Conservation (phyloP, 441 rosid species). For the Adansonia madagascariensis region DNA sequence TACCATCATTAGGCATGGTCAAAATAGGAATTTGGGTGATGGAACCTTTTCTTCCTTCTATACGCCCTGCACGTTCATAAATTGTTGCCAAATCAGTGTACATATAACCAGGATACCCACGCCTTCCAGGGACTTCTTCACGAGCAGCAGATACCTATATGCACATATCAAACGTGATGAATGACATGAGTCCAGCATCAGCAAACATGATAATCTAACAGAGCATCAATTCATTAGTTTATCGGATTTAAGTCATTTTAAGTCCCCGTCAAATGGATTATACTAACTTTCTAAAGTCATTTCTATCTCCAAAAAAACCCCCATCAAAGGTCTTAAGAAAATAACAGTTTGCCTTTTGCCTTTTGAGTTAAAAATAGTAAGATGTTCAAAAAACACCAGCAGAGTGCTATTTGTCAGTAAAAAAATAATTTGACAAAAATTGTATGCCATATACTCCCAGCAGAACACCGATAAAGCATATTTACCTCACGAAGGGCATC, state of each 20-base stretch:
- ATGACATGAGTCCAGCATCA: slow-evolving; percentile 14
- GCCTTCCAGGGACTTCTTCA: slow-evolving; percentile 99
- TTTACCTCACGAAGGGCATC: slow-evolving; percentile 99
- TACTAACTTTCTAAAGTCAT: background rate
- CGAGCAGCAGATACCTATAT: slow-evolving; percentile 97
- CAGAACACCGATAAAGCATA: background rate
- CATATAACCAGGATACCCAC: slow-evolving; percentile 99
- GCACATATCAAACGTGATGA: slow-evolving; percentile 14
- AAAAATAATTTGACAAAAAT: background rate
- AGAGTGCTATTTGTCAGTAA: background rate
- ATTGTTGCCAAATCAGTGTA: slow-evolving; percentile 98
- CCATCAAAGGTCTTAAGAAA: background rate
- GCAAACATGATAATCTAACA: background rate
- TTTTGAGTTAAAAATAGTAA: background rate
- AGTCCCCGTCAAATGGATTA: background rate
- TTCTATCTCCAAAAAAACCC: background rate
- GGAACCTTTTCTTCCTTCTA: slow-evolving; percentile 97
- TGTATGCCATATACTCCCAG: slow-evolving; percentile 18
- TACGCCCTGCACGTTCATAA: slow-evolving; percentile 97
- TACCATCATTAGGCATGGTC: slow-evolving; percentile 99
- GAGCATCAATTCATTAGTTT: background rate
- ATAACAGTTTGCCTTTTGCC: background rate
- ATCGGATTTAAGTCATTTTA: background rate
- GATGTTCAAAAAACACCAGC: background rate
- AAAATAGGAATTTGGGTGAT: slow-evolving; percentile 97